Base-by-base conservation (phyloP, 2,329 filamentous ascomycete species). In the Penicillium sp. region DNA sequence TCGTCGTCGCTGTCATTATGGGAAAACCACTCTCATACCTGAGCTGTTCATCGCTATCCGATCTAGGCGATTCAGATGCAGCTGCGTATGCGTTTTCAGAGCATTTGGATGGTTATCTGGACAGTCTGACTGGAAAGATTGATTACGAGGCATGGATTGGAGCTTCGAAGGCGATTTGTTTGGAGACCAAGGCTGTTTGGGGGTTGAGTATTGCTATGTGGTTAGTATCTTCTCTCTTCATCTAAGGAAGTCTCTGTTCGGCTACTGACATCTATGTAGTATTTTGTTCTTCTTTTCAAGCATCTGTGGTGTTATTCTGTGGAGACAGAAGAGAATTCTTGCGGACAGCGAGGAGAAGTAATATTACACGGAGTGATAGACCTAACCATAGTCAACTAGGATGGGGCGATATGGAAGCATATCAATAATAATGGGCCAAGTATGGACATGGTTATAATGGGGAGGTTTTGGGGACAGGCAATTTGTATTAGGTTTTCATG, bases 181-280 rank as follows among this genome's bases (percentile, higher is more conserved):
- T 87, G 68, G 87, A 95, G 79, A 87, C 92, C 73, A 96, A 96
- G 82, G 85, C 89, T 16, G 85, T 95, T 63, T 96, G 92, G 93
- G 92, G 91, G 1, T 76, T 96, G 58, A 85, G 86, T 72, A 93
- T 96, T 74, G 87, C 87, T 4, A 82, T 96, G 49, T 91, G 83
- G 83, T 86, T 70, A 70, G 81, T 79, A 51, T 49, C 10, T 16
- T 26, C 22, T 10, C 24, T 26, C 7, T 31, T 4, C 27, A 2
- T 31, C 31, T 14, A 19, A 9, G 4, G 6, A 10, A 24, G n/a
- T 5, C 1, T 14, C 11, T n/a, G 14, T 5, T 10, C 19, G 29
- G 22, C 16, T 51, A 13, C 54, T 54, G 6, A 58, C 29, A 37
- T 39, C 16, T 13, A 33, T 29, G 4, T 53, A 81, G 87, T 72